Conservation (phyloP, 192 early-diverging fungal species). For the Lunasporangiospora selenospora region DNA sequence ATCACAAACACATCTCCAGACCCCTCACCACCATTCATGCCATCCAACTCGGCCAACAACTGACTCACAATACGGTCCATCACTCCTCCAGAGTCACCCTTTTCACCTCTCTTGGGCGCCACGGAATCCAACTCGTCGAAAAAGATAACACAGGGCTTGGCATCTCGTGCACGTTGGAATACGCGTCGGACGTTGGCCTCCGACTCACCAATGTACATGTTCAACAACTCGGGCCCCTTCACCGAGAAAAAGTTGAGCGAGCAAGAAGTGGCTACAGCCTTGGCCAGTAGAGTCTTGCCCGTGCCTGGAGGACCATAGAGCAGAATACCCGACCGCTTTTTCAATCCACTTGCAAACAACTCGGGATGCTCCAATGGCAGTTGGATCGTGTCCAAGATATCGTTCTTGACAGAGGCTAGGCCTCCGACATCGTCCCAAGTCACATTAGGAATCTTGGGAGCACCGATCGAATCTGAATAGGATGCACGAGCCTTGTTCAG, state of each 20-base stretch:
- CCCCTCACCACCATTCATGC: slow-evolving; percentile 74
- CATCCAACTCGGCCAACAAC: slow-evolving; percentile 95
- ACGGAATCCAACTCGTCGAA: slow-evolving; percentile 99
- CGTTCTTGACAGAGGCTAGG: slow-evolving; percentile 88
- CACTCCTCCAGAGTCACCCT: slow-evolving; percentile 98
- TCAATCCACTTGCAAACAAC: slow-evolving; percentile 93
- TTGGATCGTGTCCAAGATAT: slow-evolving; percentile 96
- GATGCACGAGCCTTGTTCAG: slow-evolving; percentile 78
- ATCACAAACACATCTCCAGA: slow-evolving; percentile 93
- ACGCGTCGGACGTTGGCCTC: slow-evolving; percentile 97
- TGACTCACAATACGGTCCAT: slow-evolving; percentile 99
- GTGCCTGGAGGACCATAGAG: slow-evolving; percentile 98
- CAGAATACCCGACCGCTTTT: slow-evolving; percentile 92
- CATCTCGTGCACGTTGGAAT: slow-evolving; percentile 96
- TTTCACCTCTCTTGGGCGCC: slow-evolving; percentile 96
- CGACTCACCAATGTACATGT: slow-evolving; percentile 99
- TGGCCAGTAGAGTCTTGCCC: slow-evolving; percentile 98
- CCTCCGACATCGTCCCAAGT: slow-evolving; percentile 99
- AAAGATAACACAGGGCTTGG: slow-evolving; percentile 98
- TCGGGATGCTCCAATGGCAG: slow-evolving; percentile 96
- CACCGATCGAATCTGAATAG: slow-evolving; percentile 93
- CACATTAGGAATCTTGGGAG: slow-evolving; percentile 98
- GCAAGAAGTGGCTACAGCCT: slow-evolving; percentile 98
- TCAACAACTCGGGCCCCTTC: slow-evolving; percentile 98
- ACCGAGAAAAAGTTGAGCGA: slow-evolving; percentile 98